Evolutionary conservation across 2,329 filamentous ascomycete species (phyloP).

Genomic region (Aspergillus sp.): DNA sequence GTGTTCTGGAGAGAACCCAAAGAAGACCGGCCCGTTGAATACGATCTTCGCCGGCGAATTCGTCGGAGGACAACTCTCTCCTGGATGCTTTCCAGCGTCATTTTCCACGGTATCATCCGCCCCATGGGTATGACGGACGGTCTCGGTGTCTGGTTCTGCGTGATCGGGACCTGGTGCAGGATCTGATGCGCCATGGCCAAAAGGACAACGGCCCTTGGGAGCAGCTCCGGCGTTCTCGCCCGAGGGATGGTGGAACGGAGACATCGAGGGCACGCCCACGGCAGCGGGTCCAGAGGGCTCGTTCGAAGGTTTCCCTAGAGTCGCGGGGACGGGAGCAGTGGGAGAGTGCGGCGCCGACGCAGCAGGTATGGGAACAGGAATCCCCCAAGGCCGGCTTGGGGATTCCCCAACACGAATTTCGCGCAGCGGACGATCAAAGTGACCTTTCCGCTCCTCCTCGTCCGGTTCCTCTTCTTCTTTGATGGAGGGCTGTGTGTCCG

Average conservation of each 20-base stretch:
- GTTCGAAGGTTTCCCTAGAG: constrained; percentile 17
- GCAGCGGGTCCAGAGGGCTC: constrained; percentile 11
- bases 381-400: constrained; percentile 90
- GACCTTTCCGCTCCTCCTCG: constrained; percentile 64
- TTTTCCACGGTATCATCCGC: constrained; percentile 9
- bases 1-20: constrained; percentile 84
- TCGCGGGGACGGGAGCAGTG: constrained; percentile 17
- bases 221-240: constrained; percentile 4
- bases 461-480: constrained; percentile 39
- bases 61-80: constrained; percentile 11
- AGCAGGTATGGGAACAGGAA: constrained; percentile 66
- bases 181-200: constrained; percentile 28
- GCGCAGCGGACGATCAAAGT: constrained; percentile 81
- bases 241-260: constrained; percentile 9
- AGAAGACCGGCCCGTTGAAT: constrained; percentile 91
- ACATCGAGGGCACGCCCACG: constrained; percentile 12
- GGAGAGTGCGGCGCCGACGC: constrained; percentile 28
- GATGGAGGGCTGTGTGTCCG: constrained; percentile 37
- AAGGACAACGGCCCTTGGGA: constrained; percentile 35
- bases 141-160: constrained; percentile 13
- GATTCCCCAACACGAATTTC: constrained; percentile 93
- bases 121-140: constrained; percentile 13
- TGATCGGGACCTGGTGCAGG: constrained; percentile 17
- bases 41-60: constrained; percentile 64
- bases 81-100: constrained; percentile 1